Evolutionary conservation across 768 basidiomycete species (phyloP).

Genomic region (Trametes punicea): DNA sequence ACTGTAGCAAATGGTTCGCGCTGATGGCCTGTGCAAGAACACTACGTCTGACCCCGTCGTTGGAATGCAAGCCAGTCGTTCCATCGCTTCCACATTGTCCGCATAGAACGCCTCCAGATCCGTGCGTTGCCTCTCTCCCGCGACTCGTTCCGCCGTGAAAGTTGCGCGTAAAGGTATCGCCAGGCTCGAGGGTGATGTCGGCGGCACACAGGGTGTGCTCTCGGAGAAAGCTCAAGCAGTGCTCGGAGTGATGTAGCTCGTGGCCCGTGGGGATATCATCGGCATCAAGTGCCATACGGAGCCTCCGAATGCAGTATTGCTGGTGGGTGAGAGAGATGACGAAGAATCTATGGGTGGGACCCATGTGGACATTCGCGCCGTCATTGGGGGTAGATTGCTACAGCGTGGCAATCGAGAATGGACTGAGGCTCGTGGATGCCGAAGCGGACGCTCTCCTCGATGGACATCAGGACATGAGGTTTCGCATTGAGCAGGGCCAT

Average conservation of each 20-base stretch:
- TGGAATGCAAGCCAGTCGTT: constrained; percentile 3
- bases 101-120: constrained; percentile 23
- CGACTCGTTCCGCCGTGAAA: not conserved
- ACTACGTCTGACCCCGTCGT: not conserved
- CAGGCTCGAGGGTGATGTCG: constrained; percentile 4
- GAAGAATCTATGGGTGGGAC: constrained; percentile 27
- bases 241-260: constrained; percentile 5
- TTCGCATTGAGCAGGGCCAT: not conserved
- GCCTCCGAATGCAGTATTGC: constrained; percentile 26
- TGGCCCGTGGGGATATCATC: not conserved
- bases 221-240: constrained; percentile 10
- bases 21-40: no score
- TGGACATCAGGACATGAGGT: not conserved
- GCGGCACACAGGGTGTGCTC: constrained; percentile 14
- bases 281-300: constrained; percentile 25
- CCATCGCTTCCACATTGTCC: constrained; percentile 23
- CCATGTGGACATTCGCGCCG: constrained; percentile 27
- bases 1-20: not conserved
- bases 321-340: constrained; percentile 24
- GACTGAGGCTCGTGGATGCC: not conserved
- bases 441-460: constrained; percentile 8
- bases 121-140: constrained; percentile 1
- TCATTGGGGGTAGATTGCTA: constrained; percentile 1
- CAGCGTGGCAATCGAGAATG: constrained; percentile 1
- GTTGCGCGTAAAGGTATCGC: not conserved